Evolutionary conservation across 2,329 filamentous ascomycete species (phyloP), one percentile per base, ranked within the genome.

Genomic region (Orbilia quercus): DNA sequence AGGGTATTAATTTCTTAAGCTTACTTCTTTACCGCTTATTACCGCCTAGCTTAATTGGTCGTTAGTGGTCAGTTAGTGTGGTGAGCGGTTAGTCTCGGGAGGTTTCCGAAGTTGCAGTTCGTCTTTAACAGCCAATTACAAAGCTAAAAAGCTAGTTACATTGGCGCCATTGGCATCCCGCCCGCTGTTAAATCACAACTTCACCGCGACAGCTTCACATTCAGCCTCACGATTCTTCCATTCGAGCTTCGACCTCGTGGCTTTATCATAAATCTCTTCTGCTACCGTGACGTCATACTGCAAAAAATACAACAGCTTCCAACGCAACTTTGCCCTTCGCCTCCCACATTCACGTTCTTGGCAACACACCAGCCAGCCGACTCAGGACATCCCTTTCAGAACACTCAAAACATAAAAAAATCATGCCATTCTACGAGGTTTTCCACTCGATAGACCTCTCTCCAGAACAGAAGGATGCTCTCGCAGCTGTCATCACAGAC

Each of bases 361-460:
- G 36, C 36, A 7, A 7, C 42, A 45, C 12, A n/a, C n/a, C n/a
- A n/a, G n/a, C 18, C 42, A 45, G 16, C 16, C 22, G 42, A 45
- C 16, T 45, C 7, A 22, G 6, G 23, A 53, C 18, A 11, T 16
- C 36, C n/a, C 12, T n/a, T n/a, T n/a, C n/a, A n/a, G n/a, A n/a
- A n/a, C n/a, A n/a, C n/a, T n/a, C n/a, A n/a, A n/a, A n/a, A n/a
- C n/a, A n/a, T n/a, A n/a, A n/a, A n/a, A n/a, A n/a, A n/a, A n/a
- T n/a, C n/a, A 72, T 72, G 67, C 67, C 67, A 0, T 72, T 72
- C 67, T 72, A 72, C 28, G 51, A 72, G 18, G 53, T 72, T 36
- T 54, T 59, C 47, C 67, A 72, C 28, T 64, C 67, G 7, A 40
- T 64, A 28, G 59, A 72, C 5, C 67, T 72, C 31, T 47, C 67